Evolutionary conservation across 2,329 filamentous ascomycete genomes (phyloP).

Genomic region (Fusarium xylarioides): DNA sequence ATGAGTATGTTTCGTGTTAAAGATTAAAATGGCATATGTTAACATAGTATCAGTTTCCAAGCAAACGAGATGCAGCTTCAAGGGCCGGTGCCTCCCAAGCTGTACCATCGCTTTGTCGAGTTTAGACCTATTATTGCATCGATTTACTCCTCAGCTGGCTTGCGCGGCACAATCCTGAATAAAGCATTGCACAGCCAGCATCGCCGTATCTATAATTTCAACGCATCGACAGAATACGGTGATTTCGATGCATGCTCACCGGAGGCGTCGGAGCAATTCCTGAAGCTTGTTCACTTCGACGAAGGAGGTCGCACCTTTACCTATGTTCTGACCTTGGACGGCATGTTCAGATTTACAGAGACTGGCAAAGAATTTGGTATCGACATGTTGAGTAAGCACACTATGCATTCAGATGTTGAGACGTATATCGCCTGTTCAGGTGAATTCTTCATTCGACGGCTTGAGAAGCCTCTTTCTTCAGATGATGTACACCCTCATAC

Average conservation of each 20-base stretch:
- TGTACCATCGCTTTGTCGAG: slow-evolving; percentile 94
- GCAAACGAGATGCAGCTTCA: slow-evolving; percentile 88
- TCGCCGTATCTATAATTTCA: slow-evolving; percentile 87
- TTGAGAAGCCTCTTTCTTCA: slow-evolving; percentile 59
- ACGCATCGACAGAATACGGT: slow-evolving; percentile 78
- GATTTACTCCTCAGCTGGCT: slow-evolving; percentile 83
- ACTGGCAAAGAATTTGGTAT: slow-evolving; percentile 96
- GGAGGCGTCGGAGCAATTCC: slow-evolving; percentile 80
- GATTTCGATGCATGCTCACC: slow-evolving; percentile 71
- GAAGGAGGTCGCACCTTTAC: slow-evolving; percentile 89
- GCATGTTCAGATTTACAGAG: slow-evolving; percentile 88
- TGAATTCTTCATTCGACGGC: slow-evolving; percentile 87
- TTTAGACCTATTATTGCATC: slow-evolving; percentile 89
- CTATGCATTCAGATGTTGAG: slow-evolving; percentile 93
- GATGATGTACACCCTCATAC: slow-evolving; percentile 55
- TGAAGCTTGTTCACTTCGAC: slow-evolving; percentile 87
- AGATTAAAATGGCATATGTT: neutral
- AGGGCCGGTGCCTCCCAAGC: slow-evolving; percentile 79
- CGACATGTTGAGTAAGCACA: slow-evolving; percentile 92
- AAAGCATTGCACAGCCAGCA: slow-evolving; percentile 92
- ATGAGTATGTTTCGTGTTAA: slow-evolving; percentile 68
- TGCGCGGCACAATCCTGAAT: slow-evolving; percentile 83
- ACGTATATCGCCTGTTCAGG: slow-evolving; percentile 92
- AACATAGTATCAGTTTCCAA: slow-evolving; percentile 73
- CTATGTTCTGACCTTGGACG: slow-evolving; percentile 89